phyloP scores from a whole-genome alignment of 2,329 filamentous ascomycete species.

The Penicillium sp. region DNA sequence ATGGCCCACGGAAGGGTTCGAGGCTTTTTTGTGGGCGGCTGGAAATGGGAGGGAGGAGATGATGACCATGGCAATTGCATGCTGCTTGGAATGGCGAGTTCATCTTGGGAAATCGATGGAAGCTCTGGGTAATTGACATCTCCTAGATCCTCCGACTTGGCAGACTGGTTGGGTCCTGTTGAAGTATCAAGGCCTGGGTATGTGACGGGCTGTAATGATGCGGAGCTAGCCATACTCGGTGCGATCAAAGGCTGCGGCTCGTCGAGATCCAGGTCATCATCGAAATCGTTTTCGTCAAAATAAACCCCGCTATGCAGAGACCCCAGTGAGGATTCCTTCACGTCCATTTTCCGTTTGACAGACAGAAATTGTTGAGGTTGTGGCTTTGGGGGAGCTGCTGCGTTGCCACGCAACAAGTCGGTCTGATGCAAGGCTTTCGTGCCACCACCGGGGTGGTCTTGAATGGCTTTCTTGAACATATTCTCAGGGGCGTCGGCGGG shows the following conservation, averaged over 20 bases:
- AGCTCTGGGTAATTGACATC: constrained; percentile 39
- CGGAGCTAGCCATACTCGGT: constrained; percentile 7
- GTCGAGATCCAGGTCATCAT: constrained; percentile 74
- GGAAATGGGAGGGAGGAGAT: constrained; percentile 48
- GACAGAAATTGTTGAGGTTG: constrained; percentile 30
- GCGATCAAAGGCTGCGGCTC: constrained; percentile 31
- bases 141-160: constrained; percentile 11
- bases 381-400: constrained; percentile 19
- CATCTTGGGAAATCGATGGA: constrained; percentile 30
- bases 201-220: constrained; percentile 12
- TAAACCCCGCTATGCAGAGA: constrained; percentile 52
- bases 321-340: constrained; percentile 35
- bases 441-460: constrained; percentile 34
- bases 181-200: constrained; percentile 20
- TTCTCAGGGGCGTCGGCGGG: constrained; percentile 13
- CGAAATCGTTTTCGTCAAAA: constrained; percentile 79
- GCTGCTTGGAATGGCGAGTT: constrained; percentile 49
- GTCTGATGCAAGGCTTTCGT: constrained; percentile 36
- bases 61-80: constrained; percentile 67
- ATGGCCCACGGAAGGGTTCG: constrained; percentile 61
- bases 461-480: constrained; percentile 45
- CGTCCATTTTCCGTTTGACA: constrained; percentile 41
- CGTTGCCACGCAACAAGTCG: constrained; percentile 29
- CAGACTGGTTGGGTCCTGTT: constrained; percentile 6
- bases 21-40: constrained; percentile 50